Evolutionary conservation across 306 rosid genomes (phyloP).

Genomic region (Rosa rugosa): DNA sequence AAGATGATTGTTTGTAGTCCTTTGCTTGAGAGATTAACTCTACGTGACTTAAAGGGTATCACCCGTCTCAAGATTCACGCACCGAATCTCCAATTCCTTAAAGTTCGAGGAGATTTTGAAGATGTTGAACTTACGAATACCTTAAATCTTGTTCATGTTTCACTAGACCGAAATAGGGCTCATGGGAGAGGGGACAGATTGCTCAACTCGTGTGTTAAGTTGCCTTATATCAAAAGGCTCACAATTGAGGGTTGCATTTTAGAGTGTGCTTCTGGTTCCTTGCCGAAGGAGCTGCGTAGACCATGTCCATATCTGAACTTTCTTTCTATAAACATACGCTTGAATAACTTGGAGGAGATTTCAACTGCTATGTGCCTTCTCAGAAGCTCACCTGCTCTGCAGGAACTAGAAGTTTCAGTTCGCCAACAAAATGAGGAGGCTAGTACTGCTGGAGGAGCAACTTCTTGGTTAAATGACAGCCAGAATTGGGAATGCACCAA

Average conservation of each 20-base stretch:
- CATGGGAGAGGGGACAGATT: constrained; percentile 31
- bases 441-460: background rate
- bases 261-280: constrained; percentile 41
- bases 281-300: constrained; percentile 38
- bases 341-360: constrained; percentile 47
- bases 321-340: constrained; percentile 50
- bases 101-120: constrained; percentile 41
- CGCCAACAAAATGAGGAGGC: background rate
- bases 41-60: background rate
- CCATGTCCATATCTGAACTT: constrained; percentile 41
- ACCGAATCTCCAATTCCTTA: background rate
- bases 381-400: constrained; percentile 55
- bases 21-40: background rate
- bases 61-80: background rate
- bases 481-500: constrained; percentile 8
- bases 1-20: background rate
- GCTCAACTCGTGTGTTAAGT: constrained; percentile 38
- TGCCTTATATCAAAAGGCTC: constrained; percentile 43
- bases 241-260: constrained; percentile 44
- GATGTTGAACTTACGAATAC: constrained; percentile 41
- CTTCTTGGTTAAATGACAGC: constrained; percentile 28
- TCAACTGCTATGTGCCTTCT: constrained; percentile 47
- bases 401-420: constrained; percentile 33
- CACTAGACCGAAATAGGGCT: constrained; percentile 20
- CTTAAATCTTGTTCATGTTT: constrained; percentile 44